Evolutionary conservation across 202 grass and related monocot species (phyloP).

Genomic region (Musa balbisiana): DNA sequence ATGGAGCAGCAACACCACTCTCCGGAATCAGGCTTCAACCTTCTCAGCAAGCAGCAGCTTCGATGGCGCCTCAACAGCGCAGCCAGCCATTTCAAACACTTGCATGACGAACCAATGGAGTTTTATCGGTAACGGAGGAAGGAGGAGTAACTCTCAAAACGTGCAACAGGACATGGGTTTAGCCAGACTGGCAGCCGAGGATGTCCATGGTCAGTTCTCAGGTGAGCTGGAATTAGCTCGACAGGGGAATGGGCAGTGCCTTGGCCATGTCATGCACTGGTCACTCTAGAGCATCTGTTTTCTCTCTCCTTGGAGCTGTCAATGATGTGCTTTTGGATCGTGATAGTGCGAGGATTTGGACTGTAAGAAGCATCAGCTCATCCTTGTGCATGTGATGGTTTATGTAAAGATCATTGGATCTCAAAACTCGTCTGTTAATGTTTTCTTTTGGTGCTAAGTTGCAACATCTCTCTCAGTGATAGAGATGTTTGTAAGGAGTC

Average conservation of each 20-base stretch:
- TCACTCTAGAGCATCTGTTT: conserved; percentile 42
- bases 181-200: not conserved
- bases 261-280: conserved; percentile 50
- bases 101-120: conserved; percentile 53
- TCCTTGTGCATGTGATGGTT: no score
- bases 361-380: no score
- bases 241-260: conserved; percentile 47
- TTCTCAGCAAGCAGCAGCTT: conserved; percentile 31
- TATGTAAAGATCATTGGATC: no score
- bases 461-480: no score
- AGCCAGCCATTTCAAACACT: conserved; percentile 36
- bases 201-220: conserved; percentile 42
- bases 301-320: not conserved
- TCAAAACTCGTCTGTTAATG: no score
- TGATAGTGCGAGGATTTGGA: not conserved
- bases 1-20: conserved; percentile 43
- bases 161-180: conserved; percentile 49
- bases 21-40: conserved; percentile 25
- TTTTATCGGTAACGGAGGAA: conserved; percentile 33
- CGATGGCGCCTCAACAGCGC: conserved; percentile 34
- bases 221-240: conserved; percentile 84
- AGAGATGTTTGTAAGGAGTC: no score
- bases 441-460: no score
- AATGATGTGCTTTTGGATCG: not conserved
- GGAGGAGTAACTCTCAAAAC: conserved; percentile 25